Evolutionary conservation across 2,329 filamentous ascomycete genomes (phyloP).

Genomic region (Neonectria coccinea): DNA sequence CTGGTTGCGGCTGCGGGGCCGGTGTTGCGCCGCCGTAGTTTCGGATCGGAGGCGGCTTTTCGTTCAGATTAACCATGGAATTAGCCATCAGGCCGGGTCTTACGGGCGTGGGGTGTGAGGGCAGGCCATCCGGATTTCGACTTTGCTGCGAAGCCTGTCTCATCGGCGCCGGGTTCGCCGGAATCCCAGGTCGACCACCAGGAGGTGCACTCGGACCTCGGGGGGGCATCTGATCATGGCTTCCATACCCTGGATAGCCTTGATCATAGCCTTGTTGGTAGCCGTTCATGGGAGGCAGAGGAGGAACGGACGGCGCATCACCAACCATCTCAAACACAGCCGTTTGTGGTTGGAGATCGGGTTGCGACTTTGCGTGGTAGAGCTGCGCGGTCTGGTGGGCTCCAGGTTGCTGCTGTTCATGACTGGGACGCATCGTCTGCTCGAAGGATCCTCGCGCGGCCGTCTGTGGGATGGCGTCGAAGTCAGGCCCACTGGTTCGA

Average conservation of each 20-base stretch:
- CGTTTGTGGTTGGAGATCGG: conserved; percentile 72
- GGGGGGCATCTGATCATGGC: conserved; percentile 45
- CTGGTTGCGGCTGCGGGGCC: conserved; percentile 46
- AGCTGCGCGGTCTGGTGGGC: conserved; percentile 65
- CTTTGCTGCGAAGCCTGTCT: conserved; percentile 42
- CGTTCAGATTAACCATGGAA: conserved; percentile 66
- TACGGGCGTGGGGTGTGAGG: conserved; percentile 72
- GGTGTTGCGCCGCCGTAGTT: conserved; percentile 64
- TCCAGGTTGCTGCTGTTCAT: conserved; percentile 60
- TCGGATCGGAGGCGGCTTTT: conserved; percentile 69
- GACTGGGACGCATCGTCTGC: conserved; percentile 57
- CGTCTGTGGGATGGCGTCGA: conserved; percentile 53
- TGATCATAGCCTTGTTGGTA: conserved; percentile 48
- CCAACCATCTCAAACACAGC: conserved; percentile 81
- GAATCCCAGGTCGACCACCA: conserved; percentile 21
- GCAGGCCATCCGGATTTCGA: conserved; percentile 59
- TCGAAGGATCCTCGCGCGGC: conserved; percentile 60
- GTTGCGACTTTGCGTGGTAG: conserved; percentile 74
- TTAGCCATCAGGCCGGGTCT: conserved; percentile 72
- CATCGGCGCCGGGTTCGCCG: conserved; percentile 29
- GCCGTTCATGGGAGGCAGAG: conserved; percentile 52
- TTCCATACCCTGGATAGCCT: conserved; percentile 35
- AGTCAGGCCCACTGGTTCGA: conserved; percentile 54
- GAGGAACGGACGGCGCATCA: conserved; percentile 69
- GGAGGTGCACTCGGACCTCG: conserved; percentile 51